A percentile compares a stretch with the other conserved stretches of the same genome.
Evolutionary conservation across 306 rosid species (phyloP).

Genomic region (Prunus armeniaca): DNA sequence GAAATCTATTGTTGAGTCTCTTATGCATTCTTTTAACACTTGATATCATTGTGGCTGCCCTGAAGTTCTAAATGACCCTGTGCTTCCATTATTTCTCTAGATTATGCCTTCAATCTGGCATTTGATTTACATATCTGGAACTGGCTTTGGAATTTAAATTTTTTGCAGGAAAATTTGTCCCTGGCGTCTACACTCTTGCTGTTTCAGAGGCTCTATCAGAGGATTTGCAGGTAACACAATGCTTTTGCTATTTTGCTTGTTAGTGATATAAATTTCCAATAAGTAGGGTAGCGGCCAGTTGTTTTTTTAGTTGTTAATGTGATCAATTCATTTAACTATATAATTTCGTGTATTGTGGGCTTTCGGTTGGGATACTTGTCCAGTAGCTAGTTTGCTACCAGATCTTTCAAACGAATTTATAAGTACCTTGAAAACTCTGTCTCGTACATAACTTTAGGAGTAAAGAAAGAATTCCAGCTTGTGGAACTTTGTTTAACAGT

Average conservation of each 20-base stretch:
- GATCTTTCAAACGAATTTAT: not conserved
- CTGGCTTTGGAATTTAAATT: not conserved
- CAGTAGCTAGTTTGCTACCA: not conserved
- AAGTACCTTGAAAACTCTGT: not conserved
- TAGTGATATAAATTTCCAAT: not conserved
- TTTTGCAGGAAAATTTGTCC: constrained; percentile 69
- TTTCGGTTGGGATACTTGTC: not conserved
- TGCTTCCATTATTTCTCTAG: not conserved
- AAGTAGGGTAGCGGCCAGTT: not conserved
- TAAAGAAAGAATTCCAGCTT: not conserved
- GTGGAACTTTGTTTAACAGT: not conserved
- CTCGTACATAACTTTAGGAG: not conserved
- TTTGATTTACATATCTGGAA: not conserved
- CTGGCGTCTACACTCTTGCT: constrained; percentile 94
- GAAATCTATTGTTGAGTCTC: not conserved
- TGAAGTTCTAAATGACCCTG: not conserved
- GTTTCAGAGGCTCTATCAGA: constrained; percentile 96
- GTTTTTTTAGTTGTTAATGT: not conserved
- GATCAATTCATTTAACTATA: not conserved
- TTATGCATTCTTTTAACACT: not conserved
- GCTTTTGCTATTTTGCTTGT: not conserved
- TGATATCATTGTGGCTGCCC: not conserved
- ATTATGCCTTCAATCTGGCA: not conserved
- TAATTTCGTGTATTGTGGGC: not conserved
- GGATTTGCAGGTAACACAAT: constrained; percentile 67